Evolutionary conservation across 1,284 basidiomycete genomes (phyloP).

Genomic region (Cutaneotrichosporon cutaneum): DNA sequence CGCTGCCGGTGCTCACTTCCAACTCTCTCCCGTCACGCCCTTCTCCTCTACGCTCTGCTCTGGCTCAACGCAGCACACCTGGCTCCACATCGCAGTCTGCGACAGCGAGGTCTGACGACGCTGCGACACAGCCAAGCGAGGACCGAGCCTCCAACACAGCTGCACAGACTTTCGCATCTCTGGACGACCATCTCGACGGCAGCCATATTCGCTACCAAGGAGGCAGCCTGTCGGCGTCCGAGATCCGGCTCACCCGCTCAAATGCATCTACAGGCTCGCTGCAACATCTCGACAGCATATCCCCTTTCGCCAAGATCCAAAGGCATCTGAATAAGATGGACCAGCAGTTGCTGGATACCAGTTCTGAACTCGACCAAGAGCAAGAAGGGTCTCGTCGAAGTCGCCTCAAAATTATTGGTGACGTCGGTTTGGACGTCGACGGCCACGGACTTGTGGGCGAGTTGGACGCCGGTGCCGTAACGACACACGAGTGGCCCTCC

Average conservation of each 20-base stretch:
- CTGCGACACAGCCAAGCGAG: neutral
- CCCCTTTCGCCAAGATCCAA: conserved; percentile 49
- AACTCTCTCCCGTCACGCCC: conserved; percentile 23
- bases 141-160: conserved; percentile 45
- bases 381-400: conserved; percentile 41
- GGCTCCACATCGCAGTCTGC: neutral
- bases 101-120: neutral
- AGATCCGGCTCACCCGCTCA: conserved; percentile 30
- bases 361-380: conserved; percentile 43
- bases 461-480: neutral
- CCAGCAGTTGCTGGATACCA: conserved; percentile 45
- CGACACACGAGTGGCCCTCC: neutral
- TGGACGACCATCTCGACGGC: conserved; percentile 23
- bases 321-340: conserved; percentile 53
- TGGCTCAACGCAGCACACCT: neutral
- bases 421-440: conserved; percentile 39
- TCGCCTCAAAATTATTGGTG: conserved; percentile 31
- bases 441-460: conserved; percentile 19
- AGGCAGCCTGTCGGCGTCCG: conserved; percentile 48
- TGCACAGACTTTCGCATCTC: conserved; percentile 49
- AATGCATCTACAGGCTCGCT: conserved; percentile 20
- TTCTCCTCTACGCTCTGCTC: neutral
- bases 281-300: conserved; percentile 35
- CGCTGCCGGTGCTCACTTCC: conserved; percentile 42
- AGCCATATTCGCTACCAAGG: conserved; percentile 11